phyloP scores from a whole-genome alignment of 2,329 filamentous ascomycete species.

The Eutypa lata region DNA sequence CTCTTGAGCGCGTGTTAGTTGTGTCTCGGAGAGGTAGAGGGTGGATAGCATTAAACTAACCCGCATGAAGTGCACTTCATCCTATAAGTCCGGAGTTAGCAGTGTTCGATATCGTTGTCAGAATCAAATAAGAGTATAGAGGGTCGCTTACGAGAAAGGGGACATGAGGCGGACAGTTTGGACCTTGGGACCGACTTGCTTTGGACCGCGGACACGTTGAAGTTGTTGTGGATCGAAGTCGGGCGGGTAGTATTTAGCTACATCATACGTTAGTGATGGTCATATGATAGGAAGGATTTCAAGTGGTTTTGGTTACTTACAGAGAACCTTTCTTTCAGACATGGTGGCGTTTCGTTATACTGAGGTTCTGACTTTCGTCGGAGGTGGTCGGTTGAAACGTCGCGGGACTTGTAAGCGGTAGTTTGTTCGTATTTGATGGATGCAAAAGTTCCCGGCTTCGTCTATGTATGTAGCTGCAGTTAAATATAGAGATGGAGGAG shows the following conservation, averaged over 20 bases:
- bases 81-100: conserved; percentile 7
- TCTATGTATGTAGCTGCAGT: too few species aligned
- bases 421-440: too few species aligned
- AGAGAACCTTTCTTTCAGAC: not conserved
- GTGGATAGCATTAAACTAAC: conserved; percentile 1
- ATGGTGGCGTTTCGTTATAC: not conserved
- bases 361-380: not conserved
- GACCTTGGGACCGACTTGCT: conserved; percentile 72
- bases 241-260: conserved; percentile 58
- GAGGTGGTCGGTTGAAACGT: not conserved
- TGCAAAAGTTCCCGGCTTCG: too few species aligned
- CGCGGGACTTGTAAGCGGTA: not conserved
- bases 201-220: conserved; percentile 64
- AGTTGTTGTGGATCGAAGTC: conserved; percentile 91
- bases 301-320: not conserved
- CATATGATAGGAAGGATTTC: not conserved
- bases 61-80: conserved; percentile 46
- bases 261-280: not conserved
- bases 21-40: conserved; percentile 1
- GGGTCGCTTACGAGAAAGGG: conserved; percentile 61
- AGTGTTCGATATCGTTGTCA: conserved; percentile 3
- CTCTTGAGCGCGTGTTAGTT: conserved; percentile 39
- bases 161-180: conserved; percentile 90
- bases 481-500: too few species aligned
- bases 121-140: conserved; percentile 34